Percentiles rank a stretch among this genome's conserved stretches.
Conservation (phyloP, 1,139 yeast species). For the Candida pseudoviswanathii region DNA sequence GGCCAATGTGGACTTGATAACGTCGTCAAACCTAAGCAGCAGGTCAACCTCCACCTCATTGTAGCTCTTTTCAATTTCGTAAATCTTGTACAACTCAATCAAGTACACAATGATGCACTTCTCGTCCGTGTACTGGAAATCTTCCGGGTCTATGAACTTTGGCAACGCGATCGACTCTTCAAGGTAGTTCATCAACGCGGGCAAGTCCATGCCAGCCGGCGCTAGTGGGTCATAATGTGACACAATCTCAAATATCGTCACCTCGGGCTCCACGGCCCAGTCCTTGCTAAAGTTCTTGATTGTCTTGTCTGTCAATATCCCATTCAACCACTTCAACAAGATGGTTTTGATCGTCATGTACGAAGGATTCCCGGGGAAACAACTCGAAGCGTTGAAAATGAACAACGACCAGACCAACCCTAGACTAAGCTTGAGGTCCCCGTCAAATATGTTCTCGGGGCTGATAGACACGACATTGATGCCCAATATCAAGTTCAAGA, state of each 20-base stretch:
- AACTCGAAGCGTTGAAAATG: conserved; percentile 46
- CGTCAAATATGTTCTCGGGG: conserved; percentile 69
- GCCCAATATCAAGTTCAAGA: conserved; percentile 50
- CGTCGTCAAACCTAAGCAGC: conserved; percentile 17
- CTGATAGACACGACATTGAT: conserved; percentile 57
- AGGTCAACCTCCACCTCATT: conserved; percentile 4
- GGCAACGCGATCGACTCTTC: conserved; percentile 52
- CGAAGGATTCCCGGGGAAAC: conserved; percentile 35
- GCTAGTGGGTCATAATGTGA: conserved; percentile 26
- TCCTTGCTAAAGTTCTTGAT: conserved; percentile 38
- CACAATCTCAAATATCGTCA: conserved; percentile 31
- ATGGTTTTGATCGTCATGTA: conserved; percentile 34
- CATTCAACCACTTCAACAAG: conserved; percentile 39
- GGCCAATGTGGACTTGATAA: conserved; percentile 2
- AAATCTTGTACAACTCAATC: conserved; percentile 65
- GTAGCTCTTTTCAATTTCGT: conserved; percentile 30
- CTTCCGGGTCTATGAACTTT: conserved; percentile 60
- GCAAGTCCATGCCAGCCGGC: conserved; percentile 25
- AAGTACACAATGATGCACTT: conserved; percentile 64
- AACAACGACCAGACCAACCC: conserved; percentile 69
- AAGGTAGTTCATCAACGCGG: conserved; percentile 23
- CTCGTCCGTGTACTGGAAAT: conserved; percentile 64
- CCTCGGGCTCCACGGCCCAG: conserved; percentile 37
- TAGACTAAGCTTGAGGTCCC: conserved; percentile 61
- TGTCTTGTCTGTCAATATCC: conserved; percentile 19